Base-by-base conservation (phyloP, 2,329 filamentous ascomycete species). In the Pseudogymnoascus destructans region DNA sequence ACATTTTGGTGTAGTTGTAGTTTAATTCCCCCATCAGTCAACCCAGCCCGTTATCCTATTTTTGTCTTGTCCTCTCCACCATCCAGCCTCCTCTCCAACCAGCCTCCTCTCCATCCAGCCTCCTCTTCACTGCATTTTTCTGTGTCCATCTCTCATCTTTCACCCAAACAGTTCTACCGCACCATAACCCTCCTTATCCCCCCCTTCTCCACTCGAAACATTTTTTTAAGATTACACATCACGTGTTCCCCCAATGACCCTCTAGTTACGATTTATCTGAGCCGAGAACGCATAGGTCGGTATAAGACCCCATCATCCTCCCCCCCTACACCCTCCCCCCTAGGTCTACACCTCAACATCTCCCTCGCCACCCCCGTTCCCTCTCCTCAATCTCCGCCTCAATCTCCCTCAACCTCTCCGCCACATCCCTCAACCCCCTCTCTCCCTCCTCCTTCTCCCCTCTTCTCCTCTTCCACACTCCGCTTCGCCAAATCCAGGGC, bases 401-500 rank as follows among this genome's bases (percentile, higher is more conserved):
- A 9, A 66, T 60, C 30, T 65, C 60, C 15, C 61, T 58, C 7
- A 70, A 59, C n/a, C 58, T 46, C 3, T 58, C 57, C 9, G 62
- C 63, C 21, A 59, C 62, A n/a, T 63, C 30, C 13, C 60, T 49
- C 61, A 66, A 64, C 13, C 58, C 40, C 6, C 9, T 23, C 15
- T 46, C 40, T 5, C 32, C 49, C 49, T 32, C 49, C 15, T 55
- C 49, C 4, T 55, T 57, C 21, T 63, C 60, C 60, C 5, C 66
- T 63, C 19, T 68, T 64, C 27, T 72, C 69, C 5, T 65, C 64
- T 58, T 70, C 69, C 25, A 70, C 70, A 13, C 70, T 70, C 56
- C 66, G 63, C 58, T 70, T 71, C 2, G 73, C 74, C 57, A 69
- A 65, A 5, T 68, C 66, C 8, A 72, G 60, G 27, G 72, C 70